Evolutionary conservation across 2,329 filamentous ascomycete species (phyloP).

Genomic region (Madurella fahalii): DNA sequence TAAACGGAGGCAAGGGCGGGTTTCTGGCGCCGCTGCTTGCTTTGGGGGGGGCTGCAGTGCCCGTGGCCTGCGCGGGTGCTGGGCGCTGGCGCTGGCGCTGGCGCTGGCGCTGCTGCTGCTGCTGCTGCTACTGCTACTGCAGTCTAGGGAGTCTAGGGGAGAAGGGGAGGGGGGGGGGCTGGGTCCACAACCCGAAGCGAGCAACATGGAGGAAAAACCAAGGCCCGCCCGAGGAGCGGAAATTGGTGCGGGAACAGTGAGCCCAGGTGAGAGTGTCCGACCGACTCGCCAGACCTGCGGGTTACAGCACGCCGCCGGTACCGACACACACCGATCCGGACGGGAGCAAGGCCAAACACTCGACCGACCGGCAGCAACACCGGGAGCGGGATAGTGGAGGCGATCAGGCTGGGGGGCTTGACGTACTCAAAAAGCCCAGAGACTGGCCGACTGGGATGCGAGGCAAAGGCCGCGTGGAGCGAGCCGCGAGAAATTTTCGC

Average conservation of each 20-base stretch:
- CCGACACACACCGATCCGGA: slow-evolving; percentile 15
- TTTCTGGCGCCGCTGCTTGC: slow-evolving; percentile 19
- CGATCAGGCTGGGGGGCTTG: slow-evolving; percentile 19
- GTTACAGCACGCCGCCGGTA: slow-evolving; percentile 8
- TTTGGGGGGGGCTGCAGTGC: slow-evolving; percentile 12
- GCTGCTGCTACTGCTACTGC: slow-evolving; percentile 1
- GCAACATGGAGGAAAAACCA: slow-evolving; percentile 9
- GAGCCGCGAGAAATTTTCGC: slow-evolving; percentile 27
- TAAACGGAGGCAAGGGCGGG: slow-evolving; percentile 24
- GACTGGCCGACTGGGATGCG: slow-evolving; percentile 13
- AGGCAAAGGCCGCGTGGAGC: slow-evolving; percentile 16
- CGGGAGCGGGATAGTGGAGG: slow-evolving; percentile 23
- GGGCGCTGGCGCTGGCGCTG: background rate
- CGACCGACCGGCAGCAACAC: slow-evolving; percentile 13
- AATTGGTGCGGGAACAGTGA: background rate
- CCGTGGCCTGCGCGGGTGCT: slow-evolving; percentile 5
- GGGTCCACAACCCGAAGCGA: slow-evolving; percentile 19
- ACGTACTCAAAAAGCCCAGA: slow-evolving; percentile 12
- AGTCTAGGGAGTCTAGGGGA: too few species aligned
- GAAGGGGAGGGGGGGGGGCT: slow-evolving; percentile 7
- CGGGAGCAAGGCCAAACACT: slow-evolving; percentile 15
- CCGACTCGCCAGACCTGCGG: background rate
- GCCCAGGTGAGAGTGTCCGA: background rate
- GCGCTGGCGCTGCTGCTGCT: background rate
- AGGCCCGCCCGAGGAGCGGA: slow-evolving; percentile 7